A percentile compares a stretch with the other conserved stretches of the same genome.
phyloP scores from a whole-genome alignment of 331 rosid species.

The Prunus yedoensis region DNA sequence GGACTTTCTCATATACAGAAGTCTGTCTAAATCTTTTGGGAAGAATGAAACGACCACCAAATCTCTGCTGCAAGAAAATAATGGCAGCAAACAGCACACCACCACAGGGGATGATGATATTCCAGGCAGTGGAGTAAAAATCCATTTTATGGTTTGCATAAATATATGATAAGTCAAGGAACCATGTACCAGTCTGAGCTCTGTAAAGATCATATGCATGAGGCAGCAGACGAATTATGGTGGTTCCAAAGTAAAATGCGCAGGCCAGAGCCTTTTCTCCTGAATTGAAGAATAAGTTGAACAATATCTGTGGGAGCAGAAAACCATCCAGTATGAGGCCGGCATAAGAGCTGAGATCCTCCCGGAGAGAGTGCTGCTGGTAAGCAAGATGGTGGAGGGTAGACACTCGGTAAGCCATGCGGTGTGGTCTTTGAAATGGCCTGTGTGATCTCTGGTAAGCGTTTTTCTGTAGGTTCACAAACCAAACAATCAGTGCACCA shows the following conservation, averaged over 20 bases:
- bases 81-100: slow-evolving; percentile 56
- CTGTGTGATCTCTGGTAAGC: slow-evolving; percentile 26
- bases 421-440: slow-evolving; percentile 42
- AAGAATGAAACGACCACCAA: slow-evolving; percentile 73
- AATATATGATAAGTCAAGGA: slow-evolving; percentile 59
- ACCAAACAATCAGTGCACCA: slow-evolving; percentile 60
- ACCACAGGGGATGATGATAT: slow-evolving; percentile 59
- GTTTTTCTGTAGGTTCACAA: slow-evolving; percentile 47
- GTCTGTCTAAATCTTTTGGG: slow-evolving; percentile 53
- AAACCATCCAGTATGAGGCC: slow-evolving; percentile 75
- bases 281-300: slow-evolving; percentile 50
- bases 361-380: slow-evolving; percentile 57
- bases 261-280: slow-evolving; percentile 51
- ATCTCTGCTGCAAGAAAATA: slow-evolving; percentile 76
- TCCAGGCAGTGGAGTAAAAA: slow-evolving; percentile 86
- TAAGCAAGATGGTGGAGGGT: slow-evolving; percentile 21
- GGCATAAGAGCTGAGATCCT: slow-evolving; percentile 60
- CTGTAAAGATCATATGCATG: slow-evolving; percentile 89
- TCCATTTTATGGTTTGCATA: slow-evolving; percentile 75
- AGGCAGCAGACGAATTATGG: slow-evolving; percentile 70
- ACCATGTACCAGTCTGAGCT: slow-evolving; percentile 56
- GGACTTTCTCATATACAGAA: slow-evolving; percentile 67
- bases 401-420: slow-evolving; percentile 21
- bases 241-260: slow-evolving; percentile 64
- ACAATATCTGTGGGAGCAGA: slow-evolving; percentile 72